Percentiles rank a stretch among this genome's conserved stretches.
Conservation (phyloP, 1,139 yeast genomes). For the Hyphopichia pseudoburtonii region DNA sequence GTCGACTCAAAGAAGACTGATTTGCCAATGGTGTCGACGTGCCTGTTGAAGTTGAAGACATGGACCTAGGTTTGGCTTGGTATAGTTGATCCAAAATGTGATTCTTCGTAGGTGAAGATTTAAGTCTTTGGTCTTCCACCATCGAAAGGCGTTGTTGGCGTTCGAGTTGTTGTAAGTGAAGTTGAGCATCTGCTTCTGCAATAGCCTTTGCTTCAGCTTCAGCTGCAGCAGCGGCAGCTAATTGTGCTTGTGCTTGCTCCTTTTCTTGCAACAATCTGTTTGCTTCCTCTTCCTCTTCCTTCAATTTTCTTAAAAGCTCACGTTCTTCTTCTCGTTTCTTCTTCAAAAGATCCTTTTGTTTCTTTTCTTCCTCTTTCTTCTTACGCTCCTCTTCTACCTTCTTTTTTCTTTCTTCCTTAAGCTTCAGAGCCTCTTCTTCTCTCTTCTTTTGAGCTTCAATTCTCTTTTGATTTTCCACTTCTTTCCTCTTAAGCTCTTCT, state of each 20-base stretch:
- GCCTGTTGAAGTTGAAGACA: conserved; percentile 17
- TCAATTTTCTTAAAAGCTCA: conserved; percentile 9
- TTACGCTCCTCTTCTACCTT: conserved; percentile 42
- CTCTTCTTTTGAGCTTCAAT: conserved; percentile 51
- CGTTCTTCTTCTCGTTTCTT: conserved; percentile 43
- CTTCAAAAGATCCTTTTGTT: conserved; percentile 23
- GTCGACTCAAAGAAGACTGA: conserved; percentile 4
- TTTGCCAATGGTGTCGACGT: conserved; percentile 14
- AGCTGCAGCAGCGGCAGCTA: conserved; percentile 3
- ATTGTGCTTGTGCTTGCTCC: conserved; percentile 31
- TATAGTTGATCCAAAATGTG: conserved; percentile 36
- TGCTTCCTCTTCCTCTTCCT: conserved; percentile 33
- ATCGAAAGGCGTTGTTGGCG: background rate
- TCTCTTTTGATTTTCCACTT: conserved; percentile 44
- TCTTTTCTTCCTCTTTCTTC: conserved; percentile 48
- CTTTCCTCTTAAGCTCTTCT: conserved; percentile 42
- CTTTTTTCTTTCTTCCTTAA: conserved; percentile 46
- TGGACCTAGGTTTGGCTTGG: conserved; percentile 31
- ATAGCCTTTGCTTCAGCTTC: conserved; percentile 5
- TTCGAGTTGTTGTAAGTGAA: background rate
- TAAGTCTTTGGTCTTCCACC: background rate
- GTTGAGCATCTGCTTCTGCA: conserved; percentile 6
- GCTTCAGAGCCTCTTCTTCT: conserved; percentile 43
- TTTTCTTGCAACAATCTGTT: conserved; percentile 20
- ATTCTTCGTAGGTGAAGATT: conserved; percentile 21